Base-by-base conservation (phyloP, 805 yeast genomes). In the Zygosaccharomyces pseudorouxii region DNA sequence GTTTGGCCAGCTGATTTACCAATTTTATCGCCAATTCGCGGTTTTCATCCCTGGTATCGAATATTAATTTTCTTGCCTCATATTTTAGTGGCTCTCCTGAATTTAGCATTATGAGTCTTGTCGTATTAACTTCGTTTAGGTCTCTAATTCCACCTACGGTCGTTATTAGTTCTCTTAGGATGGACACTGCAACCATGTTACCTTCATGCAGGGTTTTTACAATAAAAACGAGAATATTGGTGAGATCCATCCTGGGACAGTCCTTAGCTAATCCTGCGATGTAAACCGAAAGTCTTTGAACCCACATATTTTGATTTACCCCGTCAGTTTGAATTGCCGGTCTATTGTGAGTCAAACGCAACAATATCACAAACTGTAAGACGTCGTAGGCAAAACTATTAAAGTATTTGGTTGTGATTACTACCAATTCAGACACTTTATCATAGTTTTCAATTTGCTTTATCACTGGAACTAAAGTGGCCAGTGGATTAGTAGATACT, bases 401-500 rank as follows among this genome's bases (percentile, higher is more conserved):
- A 62, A 89, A 88, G 59, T 79, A 84, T 36, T 80, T 71, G 0
- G 96, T 89, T 5, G 93, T 79, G 41, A 84, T 84, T 8, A 88
- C 89, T 5, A 92, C 81, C 49, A 92, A 72, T 33, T 80, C 81
- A 39, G 84, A 85, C 53, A 92, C 77, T 60, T 92, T 92, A 60
- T 86, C 96, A 62, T 92, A 92, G 70, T 93, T 88, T 65, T 92
- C 98, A 54, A 92, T 80, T 60, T 89, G 97, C 40, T 80, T 80
- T 9, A 90, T 73, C 40, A 87, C 75, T 0, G 86, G 82, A 19
- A 78, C 69, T 38, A 90, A 78, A 11, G 89, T 80, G 2, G 95
- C 84, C 16, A 89, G 62, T 1, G 98, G 97, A 62, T 88, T 88
- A 1, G 85, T 69, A 50, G 80, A 82, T 18, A 89, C 77, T 10